Evolutionary conservation across 129 eudicot species (phyloP), one percentile per base, ranked within the genome.

Genomic region (Pittosporum tobira): DNA sequence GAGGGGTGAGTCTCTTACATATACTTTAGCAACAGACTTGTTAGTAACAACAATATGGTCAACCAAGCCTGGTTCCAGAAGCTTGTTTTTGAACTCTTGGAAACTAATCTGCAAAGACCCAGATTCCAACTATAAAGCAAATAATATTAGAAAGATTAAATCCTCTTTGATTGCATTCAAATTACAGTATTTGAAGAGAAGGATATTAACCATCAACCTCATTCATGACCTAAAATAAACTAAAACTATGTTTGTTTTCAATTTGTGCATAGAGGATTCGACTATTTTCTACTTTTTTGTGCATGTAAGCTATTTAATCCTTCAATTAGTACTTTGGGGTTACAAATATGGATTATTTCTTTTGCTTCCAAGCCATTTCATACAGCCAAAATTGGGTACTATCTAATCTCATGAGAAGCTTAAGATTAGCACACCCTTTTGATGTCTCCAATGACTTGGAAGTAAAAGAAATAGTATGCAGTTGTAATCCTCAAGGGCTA

Each of bases 71-170:
- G 83, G 88, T 61, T 81, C 88, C 57, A 81, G 71, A 62, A 81
- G 84, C 75, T 81, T 81, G 65, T 74, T 81, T 68, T 74, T 81
- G 74, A 81, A 81, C 59, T 81, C 88, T 71, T 81, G 81, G 76
- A 81, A 81, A 64, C 88, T 81, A 25, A 81, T 77, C 88, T 81
- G 79, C 65, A 69, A 42, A 48, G 19, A 52, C 38, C 6, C 1
- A 28, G 3, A 34, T 34, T 34, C 38, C 21, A 28, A 36, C 16
- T n/a, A 40, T 30, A 62, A 70, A 0, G 22, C 48, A 20, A 62
- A 52, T 34, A 18, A 31, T 15, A 44, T 23, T 6, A 23, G 15
- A 16, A 24, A 31, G 38, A 34, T 6, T 56, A 15, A 68, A 34
- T 6, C 16, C 28, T n/a, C 50, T 58, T 25, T 24, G 14, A 31